phyloP scores from a whole-genome alignment of 2,329 filamentous ascomycete species.

The Ascocoryne sarcoides region DNA sequence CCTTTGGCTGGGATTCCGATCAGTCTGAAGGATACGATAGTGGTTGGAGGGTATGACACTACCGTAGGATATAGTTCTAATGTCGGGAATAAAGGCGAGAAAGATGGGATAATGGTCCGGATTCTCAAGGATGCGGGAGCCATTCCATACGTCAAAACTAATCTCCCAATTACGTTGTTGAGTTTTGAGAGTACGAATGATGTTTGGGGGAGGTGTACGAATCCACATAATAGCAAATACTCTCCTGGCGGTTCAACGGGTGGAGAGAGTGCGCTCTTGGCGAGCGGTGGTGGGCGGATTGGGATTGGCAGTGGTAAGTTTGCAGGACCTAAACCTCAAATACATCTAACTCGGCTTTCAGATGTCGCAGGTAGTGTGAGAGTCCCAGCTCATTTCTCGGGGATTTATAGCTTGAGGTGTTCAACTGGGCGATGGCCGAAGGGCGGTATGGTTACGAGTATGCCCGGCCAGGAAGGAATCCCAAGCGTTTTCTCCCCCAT shows the following conservation, averaged over 20 bases:
- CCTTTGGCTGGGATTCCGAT: slow-evolving; percentile 82
- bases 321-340: not conserved
- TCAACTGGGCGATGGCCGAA: slow-evolving; percentile 89
- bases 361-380: slow-evolving; percentile 73
- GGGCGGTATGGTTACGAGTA: slow-evolving; percentile 72
- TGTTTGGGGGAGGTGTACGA: slow-evolving; percentile 74
- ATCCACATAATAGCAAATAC: slow-evolving; percentile 77
- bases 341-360: not conserved
- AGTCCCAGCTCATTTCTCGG: slow-evolving; percentile 79
- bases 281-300: slow-evolving; percentile 71
- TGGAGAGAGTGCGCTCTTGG: slow-evolving; percentile 67
- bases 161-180: slow-evolving; percentile 64
- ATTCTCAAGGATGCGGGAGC: slow-evolving; percentile 82
- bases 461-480: slow-evolving; percentile 87
- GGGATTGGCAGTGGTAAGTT: slow-evolving; percentile 61
- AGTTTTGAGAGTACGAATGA: slow-evolving; percentile 38
- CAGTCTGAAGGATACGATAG: slow-evolving; percentile 72
- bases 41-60: slow-evolving; percentile 76
- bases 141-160: slow-evolving; percentile 88
- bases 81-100: slow-evolving; percentile 64
- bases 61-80: slow-evolving; percentile 73
- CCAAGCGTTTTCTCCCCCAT: slow-evolving; percentile 87
- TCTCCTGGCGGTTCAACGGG: slow-evolving; percentile 77
- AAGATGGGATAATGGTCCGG: slow-evolving; percentile 64
- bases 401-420: slow-evolving; percentile 79